Evolutionary conservation across 164 flowering plant species (phyloP).

Genomic region (Nymphaea thermarum): DNA sequence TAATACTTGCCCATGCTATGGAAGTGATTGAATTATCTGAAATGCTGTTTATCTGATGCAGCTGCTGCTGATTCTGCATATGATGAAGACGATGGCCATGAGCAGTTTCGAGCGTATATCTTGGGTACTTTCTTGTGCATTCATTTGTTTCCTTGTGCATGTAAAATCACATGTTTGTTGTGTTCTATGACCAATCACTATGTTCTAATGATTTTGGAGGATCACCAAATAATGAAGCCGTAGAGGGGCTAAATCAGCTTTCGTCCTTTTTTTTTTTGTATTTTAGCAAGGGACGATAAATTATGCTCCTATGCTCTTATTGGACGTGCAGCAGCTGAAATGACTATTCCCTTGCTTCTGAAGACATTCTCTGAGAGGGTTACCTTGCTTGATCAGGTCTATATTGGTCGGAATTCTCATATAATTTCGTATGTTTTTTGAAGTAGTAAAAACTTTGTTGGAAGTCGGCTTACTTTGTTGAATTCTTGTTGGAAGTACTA

Average conservation of each 20-base stretch:
- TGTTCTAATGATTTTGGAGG: not conserved
- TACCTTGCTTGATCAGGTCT: constrained; percentile 62
- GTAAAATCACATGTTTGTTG: no score
- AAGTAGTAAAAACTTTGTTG: not conserved
- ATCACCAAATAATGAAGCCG: not conserved
- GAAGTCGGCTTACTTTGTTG: not conserved
- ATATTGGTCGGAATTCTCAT: not conserved
- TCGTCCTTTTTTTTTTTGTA: not conserved
- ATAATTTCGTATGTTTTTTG: not conserved
- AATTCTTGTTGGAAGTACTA: not conserved
- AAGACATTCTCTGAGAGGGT: constrained; percentile 50
- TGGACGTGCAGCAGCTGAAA: constrained; percentile 69
- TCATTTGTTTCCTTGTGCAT: not conserved
- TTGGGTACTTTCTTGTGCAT: constrained; percentile 37
- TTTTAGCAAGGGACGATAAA: constrained; percentile 89
- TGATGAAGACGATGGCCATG: constrained; percentile 49
- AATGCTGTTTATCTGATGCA: constrained; percentile 18
- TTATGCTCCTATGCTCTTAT: constrained; percentile 91
- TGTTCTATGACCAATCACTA: not conserved
- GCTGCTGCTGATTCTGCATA: constrained; percentile 70
- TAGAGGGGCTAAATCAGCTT: not conserved
- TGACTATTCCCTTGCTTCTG: constrained; percentile 54
- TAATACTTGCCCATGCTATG: not conserved
- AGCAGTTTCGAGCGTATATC: constrained; percentile 62
- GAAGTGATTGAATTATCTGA: not conserved